Evolutionary conservation across 1,284 basidiomycete genomes (phyloP).

Genomic region (Austroboletus rostrupii): DNA sequence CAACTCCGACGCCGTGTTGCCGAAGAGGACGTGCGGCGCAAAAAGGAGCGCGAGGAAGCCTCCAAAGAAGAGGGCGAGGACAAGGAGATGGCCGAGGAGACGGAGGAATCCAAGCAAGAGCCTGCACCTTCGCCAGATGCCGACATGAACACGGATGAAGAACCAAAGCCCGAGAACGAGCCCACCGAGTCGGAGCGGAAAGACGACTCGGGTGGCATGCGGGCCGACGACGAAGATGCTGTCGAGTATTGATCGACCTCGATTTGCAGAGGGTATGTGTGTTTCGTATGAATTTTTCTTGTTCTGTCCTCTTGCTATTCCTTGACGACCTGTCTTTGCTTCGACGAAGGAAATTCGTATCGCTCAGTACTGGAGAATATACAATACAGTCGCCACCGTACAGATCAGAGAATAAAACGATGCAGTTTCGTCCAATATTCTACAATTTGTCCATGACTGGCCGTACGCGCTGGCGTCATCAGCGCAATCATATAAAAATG

Average conservation of each 20-base stretch:
- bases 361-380: background rate
- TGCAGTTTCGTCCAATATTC: too few relatives aligned
- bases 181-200: slow-evolving; percentile 40
- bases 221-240: slow-evolving; percentile 55
- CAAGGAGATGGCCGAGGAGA: slow-evolving; percentile 24
- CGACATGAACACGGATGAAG: slow-evolving; percentile 45
- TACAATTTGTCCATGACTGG: too few relatives aligned
- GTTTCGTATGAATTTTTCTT: slow-evolving; percentile 24
- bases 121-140: slow-evolving; percentile 29
- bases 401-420: background rate
- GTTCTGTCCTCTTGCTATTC: slow-evolving; percentile 12
- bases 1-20: slow-evolving; percentile 59
- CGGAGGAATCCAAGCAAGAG: slow-evolving; percentile 14
- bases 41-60: slow-evolving; percentile 44
- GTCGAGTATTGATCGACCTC: slow-evolving; percentile 47
- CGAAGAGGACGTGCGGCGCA: slow-evolving; percentile 47
- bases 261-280: slow-evolving; percentile 22
- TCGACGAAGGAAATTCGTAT: slow-evolving; percentile 5
- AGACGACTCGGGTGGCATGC: slow-evolving; percentile 38
- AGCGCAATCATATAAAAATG: too few relatives aligned
- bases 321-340: slow-evolving; percentile 18
- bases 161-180: slow-evolving; percentile 31
- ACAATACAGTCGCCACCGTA: too few relatives aligned
- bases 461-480: too few relatives aligned
- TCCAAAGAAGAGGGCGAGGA: slow-evolving; percentile 36